Evolutionary conservation across 306 rosid genomes (phyloP).

Genomic region (Cucurbita maxima): DNA sequence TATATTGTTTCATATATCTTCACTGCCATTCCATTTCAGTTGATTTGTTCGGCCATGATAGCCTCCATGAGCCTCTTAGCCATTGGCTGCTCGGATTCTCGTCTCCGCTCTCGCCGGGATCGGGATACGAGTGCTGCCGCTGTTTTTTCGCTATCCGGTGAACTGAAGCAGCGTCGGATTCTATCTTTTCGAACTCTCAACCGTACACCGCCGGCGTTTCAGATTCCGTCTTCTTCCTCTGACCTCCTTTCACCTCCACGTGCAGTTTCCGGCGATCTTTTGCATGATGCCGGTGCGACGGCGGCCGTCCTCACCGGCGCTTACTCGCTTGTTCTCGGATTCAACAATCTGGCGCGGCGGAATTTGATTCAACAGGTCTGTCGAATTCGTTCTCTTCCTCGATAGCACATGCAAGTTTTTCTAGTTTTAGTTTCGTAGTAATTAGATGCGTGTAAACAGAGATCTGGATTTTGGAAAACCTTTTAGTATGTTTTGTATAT

Average conservation of each 20-base stretch:
- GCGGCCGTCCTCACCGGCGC: slow-evolving; percentile 47
- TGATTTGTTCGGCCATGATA: background rate
- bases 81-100: background rate
- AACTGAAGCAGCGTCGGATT: background rate
- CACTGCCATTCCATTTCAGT: background rate
- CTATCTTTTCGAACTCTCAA: slow-evolving; percentile 11
- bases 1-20: too few relatives aligned
- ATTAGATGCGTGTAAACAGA: background rate
- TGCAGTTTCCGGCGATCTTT: slow-evolving; percentile 15
- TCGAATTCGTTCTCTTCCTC: background rate
- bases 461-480: background rate
- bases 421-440: background rate
- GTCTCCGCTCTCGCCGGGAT: background rate
- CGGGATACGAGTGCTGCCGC: background rate
- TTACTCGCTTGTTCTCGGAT: slow-evolving; percentile 44
- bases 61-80: background rate
- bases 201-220: slow-evolving; percentile 14
- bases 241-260: background rate
- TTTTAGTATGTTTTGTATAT: background rate
- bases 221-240: slow-evolving; percentile 5
- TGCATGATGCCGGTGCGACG: slow-evolving; percentile 51
- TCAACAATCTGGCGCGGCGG: slow-evolving; percentile 40
- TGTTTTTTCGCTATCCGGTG: background rate
- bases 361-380: slow-evolving; percentile 56
- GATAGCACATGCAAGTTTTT: background rate